Evolutionary conservation across 148 eudicot genomes (phyloP), one percentile per base, ranked within the genome.

Genomic region (Nyssa sinensis): DNA sequence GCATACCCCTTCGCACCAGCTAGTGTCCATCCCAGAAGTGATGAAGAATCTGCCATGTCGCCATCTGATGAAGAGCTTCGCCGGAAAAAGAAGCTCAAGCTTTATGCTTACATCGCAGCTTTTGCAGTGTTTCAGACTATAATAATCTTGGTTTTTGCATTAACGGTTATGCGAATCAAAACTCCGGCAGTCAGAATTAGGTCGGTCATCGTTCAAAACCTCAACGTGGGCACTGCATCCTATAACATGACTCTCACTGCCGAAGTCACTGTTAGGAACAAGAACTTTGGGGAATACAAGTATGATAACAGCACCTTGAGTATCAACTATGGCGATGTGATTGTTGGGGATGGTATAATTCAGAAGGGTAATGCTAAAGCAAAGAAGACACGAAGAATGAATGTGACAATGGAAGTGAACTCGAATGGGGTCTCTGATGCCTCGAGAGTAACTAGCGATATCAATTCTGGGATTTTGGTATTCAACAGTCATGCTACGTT

Each of bases 401-500:
- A 62, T 31, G 41, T 75, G 7, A 70, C 71, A 0, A 27, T 44
- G 65, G 61, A 3, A 24, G 55, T 82, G 2, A 58, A n/a, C 5
- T 66, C 74, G 7, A 17, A 16, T 14, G 64, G 34, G 33, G 11
- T 67, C 6, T 5, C 60, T 32, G 4, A 0, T 11, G 71, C 69
- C 12, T 55, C 79, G 39, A 65, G 5, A 12, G 11, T 70, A 59
- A 27, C 0, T 7, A 34, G 30, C 17, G 79, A 71, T 62, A n/a
- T 78, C 9, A 57, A 31, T 70, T 82, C 79, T 34, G 79, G 81
- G 24, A 3, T 78, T 37, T 70, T 82, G 73, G 25, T 19, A 1
- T 55, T 78, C 51, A 55, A 72, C 12, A 75, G 71, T 19, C 49
- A 66, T 16, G 70, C 80, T 5, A 73, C 28, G 17, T 75, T 76